Percentiles rank a stretch among this genome's conserved stretches.
Conservation (phyloP, 73 alveolate species). For the Tetrahymena borealis region DNA sequence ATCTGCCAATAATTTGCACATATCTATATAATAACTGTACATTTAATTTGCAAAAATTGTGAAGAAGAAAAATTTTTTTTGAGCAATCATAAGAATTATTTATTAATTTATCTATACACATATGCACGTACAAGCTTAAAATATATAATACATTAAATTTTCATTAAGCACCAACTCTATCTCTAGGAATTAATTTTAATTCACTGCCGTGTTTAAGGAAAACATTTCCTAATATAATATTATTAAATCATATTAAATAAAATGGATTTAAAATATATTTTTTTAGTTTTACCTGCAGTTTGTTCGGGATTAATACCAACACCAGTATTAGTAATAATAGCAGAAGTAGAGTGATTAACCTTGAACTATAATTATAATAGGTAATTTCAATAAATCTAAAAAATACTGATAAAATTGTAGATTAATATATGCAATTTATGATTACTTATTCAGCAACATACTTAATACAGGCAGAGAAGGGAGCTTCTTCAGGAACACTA, state of each 20-base stretch:
- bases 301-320: constrained; percentile 85
- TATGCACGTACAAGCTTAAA: too few species aligned
- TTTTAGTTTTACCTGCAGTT: constrained; percentile 63
- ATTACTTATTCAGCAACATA: constrained; percentile 83
- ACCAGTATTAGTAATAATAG: constrained; percentile 85
- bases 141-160: not conserved
- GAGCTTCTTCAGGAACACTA: constrained; percentile 91
- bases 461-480: constrained; percentile 87
- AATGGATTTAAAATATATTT: not conserved
- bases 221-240: constrained; percentile 30
- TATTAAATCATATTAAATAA: not conserved
- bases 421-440: too few species aligned
- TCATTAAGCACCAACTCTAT: constrained; percentile 79
- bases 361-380: constrained; percentile 49
- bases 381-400: too few species aligned
- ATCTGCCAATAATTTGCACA: too few species aligned
- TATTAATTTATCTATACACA: too few species aligned
- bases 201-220: constrained; percentile 93
- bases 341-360: constrained; percentile 87
- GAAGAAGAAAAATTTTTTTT: too few species aligned
- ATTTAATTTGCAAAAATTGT: too few species aligned
- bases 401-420: too few species aligned
- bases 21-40: too few species aligned
- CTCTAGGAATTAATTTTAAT: constrained; percentile 89
- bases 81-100: too few species aligned